Conservation (phyloP, 2,329 filamentous ascomycete species). For the Allantophomopsis cytisporea region DNA sequence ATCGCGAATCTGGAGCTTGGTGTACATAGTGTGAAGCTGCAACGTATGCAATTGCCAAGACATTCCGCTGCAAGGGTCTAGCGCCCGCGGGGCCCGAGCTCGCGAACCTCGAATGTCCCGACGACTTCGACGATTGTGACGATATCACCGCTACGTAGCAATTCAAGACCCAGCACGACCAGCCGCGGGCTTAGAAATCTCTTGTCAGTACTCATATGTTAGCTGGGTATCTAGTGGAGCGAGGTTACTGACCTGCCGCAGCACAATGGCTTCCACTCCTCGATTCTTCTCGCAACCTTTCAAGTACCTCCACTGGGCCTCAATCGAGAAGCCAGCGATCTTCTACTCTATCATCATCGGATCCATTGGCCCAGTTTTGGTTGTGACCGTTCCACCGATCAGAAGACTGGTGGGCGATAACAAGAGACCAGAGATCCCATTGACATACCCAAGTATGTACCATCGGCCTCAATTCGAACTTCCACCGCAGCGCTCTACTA, state of each 20-base stretch:
- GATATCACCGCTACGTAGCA: too few relatives aligned
- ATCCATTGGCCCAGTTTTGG: constrained; percentile 52
- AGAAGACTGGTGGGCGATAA: constrained; percentile 61
- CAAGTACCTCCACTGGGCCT: constrained; percentile 78
- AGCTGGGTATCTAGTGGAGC: too few relatives aligned
- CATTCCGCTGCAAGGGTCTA: constrained; percentile 4
- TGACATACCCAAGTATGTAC: constrained; percentile 83
- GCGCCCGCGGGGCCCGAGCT: too few relatives aligned
- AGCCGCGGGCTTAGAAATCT: too few relatives aligned
- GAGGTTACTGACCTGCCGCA: constrained; percentile 5
- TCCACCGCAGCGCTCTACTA: neutral
- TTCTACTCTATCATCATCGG: constrained; percentile 79
- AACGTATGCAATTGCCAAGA: constrained; percentile 20
- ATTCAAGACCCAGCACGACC: too few relatives aligned
- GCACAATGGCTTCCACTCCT: constrained; percentile 49
- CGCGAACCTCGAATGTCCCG: too few relatives aligned
- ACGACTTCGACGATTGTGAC: too few relatives aligned
- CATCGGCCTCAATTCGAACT: neutral
- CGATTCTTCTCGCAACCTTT: constrained; percentile 76
- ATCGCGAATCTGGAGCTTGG: constrained; percentile 1
- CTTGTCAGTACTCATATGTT: too few relatives aligned
- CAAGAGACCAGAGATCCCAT: constrained; percentile 57
- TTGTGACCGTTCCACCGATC: constrained; percentile 62
- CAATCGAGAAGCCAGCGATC: constrained; percentile 77
- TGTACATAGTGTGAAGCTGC: constrained; percentile 12